A percentile compares a stretch with the other conserved stretches of the same genome.
phyloP scores from a whole-genome alignment of 805 yeast species.

The Suhomyces canberraensis region DNA sequence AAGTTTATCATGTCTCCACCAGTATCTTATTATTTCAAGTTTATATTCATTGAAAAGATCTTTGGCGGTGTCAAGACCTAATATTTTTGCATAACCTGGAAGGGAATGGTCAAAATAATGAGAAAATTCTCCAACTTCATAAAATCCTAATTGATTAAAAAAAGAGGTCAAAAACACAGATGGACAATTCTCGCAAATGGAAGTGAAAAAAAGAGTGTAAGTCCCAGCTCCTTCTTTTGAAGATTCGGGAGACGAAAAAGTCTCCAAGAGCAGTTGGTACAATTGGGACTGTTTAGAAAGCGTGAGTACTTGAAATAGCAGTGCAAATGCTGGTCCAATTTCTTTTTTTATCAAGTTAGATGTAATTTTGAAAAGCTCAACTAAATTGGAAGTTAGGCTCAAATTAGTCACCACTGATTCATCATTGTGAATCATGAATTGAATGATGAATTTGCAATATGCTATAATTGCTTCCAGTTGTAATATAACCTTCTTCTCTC shows the following conservation, averaged over 20 bases:
- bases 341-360: background rate
- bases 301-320: background rate
- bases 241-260: background rate
- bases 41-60: slow-evolving; percentile 28
- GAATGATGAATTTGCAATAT: slow-evolving; percentile 31
- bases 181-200: background rate
- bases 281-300: background rate
- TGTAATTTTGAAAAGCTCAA: background rate
- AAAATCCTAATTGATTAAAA: background rate
- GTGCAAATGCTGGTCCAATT: background rate
- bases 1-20: slow-evolving; percentile 38
- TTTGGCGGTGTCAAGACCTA: background rate
- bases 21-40: slow-evolving; percentile 38
- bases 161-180: no score
- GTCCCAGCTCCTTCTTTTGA: background rate
- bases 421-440: slow-evolving; percentile 22
- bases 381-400: slow-evolving; percentile 2
- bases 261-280: background rate
- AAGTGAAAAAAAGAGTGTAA: background rate
- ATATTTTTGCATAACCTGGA: background rate
- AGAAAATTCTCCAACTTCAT: no score
- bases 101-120: background rate
- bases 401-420: slow-evolving; percentile 21
- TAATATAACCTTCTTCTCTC: slow-evolving; percentile 37
- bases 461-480: slow-evolving; percentile 32